Conservation (phyloP, 1,284 basidiomycete species). For the Abortiporus biennis region DNA sequence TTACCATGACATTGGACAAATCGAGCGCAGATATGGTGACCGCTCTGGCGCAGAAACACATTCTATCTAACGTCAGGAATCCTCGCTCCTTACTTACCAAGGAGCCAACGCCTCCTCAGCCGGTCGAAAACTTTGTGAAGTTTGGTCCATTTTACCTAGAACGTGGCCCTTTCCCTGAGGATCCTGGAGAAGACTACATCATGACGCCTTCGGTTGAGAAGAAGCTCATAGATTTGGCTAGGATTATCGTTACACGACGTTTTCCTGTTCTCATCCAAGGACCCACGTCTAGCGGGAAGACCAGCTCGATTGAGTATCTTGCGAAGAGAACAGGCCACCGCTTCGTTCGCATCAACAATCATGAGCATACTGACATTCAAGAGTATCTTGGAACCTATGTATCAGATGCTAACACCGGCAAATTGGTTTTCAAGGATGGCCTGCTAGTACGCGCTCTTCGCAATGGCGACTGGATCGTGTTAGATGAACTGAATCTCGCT, state of each 20-base stretch:
- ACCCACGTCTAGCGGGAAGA: constrained; percentile 97
- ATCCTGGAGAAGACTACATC: constrained; percentile 78
- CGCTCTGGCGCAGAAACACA: constrained; percentile 67
- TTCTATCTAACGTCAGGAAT: constrained; percentile 84
- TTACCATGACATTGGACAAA: constrained; percentile 89
- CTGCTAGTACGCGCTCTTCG: constrained; percentile 90
- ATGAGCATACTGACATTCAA: constrained; percentile 99
- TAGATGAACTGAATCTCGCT: constrained; percentile 97
- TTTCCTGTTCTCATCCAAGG: constrained; percentile 98
- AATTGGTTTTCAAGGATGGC: constrained; percentile 92
- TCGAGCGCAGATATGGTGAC: constrained; percentile 70
- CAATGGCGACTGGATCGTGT: constrained; percentile 94
- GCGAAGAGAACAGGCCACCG: constrained; percentile 91
- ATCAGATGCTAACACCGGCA: constrained; percentile 88
- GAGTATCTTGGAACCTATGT: constrained; percentile 98
- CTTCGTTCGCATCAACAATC: constrained; percentile 99
- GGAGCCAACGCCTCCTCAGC: constrained; percentile 54
- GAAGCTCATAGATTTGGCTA: constrained; percentile 89
- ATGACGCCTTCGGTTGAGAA: constrained; percentile 95
- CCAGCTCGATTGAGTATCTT: constrained; percentile 94
- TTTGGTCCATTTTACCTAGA: constrained; percentile 92
- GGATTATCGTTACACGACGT: constrained; percentile 84
- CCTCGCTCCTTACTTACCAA: constrained; percentile 67
- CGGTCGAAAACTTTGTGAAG: constrained; percentile 64
- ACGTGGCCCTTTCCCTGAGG: constrained; percentile 62